A percentile compares a stretch with the other conserved stretches of the same genome.
Evolutionary conservation across 306 rosid species (phyloP).

Genomic region (Chamaecrista fasciculata): DNA sequence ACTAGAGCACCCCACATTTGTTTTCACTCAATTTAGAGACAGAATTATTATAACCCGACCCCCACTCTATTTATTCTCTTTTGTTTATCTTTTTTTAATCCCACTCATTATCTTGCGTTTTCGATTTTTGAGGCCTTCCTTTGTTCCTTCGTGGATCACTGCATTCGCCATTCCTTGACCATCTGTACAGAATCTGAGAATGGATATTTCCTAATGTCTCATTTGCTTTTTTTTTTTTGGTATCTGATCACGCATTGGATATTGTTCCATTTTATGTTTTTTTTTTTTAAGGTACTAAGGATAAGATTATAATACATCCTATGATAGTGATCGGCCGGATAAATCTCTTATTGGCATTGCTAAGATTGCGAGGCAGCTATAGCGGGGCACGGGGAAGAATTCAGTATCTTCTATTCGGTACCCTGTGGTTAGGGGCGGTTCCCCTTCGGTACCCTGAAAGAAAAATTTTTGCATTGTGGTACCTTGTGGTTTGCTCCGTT

Average conservation of each 20-base stretch:
- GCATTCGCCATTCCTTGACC: constrained; percentile 25
- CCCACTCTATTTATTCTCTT: no score
- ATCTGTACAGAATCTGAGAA: constrained; percentile 39
- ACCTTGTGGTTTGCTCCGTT: no score
- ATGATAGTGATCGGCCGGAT: not conserved
- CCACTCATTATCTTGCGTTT: constrained; percentile 8
- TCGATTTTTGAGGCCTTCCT: constrained; percentile 2
- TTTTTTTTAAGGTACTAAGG: not conserved
- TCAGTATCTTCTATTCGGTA: no score
- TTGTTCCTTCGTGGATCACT: not conserved
- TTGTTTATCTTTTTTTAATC: not conserved
- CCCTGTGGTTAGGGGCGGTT: no score
- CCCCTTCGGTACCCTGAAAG: no score
- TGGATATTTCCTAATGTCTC: not conserved
- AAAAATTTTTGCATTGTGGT: no score
- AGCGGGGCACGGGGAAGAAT: no score
- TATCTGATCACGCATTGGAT: not conserved
- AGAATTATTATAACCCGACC: no score
- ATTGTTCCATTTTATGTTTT: not conserved
- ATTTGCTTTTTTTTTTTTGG: not conserved
- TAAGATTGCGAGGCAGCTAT: not conserved
- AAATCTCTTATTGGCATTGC: not conserved
- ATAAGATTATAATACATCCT: not conserved
- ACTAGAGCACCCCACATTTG: constrained; percentile 27
- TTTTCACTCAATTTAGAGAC: not conserved